Evolutionary conservation across 2,329 filamentous ascomycete species (phyloP), one percentile per base, ranked within the genome.

Genomic region (Aureobasidium vineae): DNA sequence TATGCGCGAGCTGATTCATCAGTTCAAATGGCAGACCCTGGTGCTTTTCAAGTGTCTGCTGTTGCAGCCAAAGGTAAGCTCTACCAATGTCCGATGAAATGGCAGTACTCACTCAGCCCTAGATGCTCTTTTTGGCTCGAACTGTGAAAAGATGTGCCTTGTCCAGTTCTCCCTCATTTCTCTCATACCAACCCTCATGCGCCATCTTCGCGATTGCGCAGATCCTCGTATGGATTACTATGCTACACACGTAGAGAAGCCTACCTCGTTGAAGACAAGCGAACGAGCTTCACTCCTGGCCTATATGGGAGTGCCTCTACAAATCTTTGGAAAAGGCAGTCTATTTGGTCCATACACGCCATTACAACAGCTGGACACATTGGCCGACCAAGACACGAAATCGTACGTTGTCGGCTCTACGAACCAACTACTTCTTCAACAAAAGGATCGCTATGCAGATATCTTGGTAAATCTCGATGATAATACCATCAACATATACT

Each of bases 111-210:
- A 33, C 28, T n/a, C 19, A 3, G 33, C 50, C 15, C 0, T 71
- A 97, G 93, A 98, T 98, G 90, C 88, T 99, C 64, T 98, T 99
- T 99, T 98, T 73, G 93, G 95, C 69, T 92, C 94, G n/a, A 88
- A 92, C 72, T 98, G 95, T 78, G 95, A 99, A 78, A 86, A 90
- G 70, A 81, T 99, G 71, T 99, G 95, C 84, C 96, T 98, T 90
- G 93, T 97, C 79, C 95, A 99, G 77, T 99, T 98, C 80, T 95
- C 94, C 50, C 85, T 99, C 53, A 89, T 99, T 72, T 97, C 94
- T 63, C 83, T 99, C 73, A 96, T 99, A 80, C 95, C 95, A 54
- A 92, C 93, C 68, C 86, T 99, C 66, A 88, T 98, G 73, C 88
- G 91, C 73, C 92, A 90, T 73, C 85, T 99, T n/a, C 89, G 96